A percentile compares a stretch with the other conserved stretches of the same genome.
phyloP scores from a whole-genome alignment of 495 filamentous ascomycete genomes.

The Bathelium albidoporum region DNA sequence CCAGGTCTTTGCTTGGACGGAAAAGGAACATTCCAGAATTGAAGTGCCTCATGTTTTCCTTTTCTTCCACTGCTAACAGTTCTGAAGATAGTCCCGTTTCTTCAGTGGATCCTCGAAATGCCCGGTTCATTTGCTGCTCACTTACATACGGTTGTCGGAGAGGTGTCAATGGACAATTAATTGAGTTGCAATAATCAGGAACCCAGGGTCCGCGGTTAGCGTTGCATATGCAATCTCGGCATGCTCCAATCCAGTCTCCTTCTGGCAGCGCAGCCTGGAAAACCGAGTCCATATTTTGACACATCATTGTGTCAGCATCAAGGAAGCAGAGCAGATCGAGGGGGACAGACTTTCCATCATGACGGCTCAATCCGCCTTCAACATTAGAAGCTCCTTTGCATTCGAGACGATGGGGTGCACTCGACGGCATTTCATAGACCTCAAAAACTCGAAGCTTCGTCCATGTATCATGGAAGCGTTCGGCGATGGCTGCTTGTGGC shows the following conservation, averaged over 20 bases:
- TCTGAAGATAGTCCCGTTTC: conserved; percentile 22
- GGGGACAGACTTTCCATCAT: neutral
- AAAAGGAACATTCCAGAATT: conserved; percentile 37
- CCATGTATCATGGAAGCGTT: conserved; percentile 45
- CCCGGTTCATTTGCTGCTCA: conserved; percentile 20
- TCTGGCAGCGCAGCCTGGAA: conserved; percentile 28
- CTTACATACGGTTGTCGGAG: conserved; percentile 29
- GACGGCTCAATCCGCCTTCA: conserved; percentile 35
- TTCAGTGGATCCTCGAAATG: conserved; percentile 11
- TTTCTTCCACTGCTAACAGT: neutral
- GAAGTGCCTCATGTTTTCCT: conserved; percentile 17
- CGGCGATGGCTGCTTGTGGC: conserved; percentile 28
- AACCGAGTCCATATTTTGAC: conserved; percentile 36
- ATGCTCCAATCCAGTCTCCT: conserved; percentile 38
- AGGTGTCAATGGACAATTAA: conserved; percentile 42
- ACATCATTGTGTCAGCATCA: conserved; percentile 44
- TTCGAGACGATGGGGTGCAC: too few relatives aligned
- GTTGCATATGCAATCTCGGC: conserved; percentile 45
- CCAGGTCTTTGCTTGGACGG: conserved; percentile 28
- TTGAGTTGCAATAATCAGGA: conserved; percentile 35
- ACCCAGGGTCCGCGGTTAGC: conserved; percentile 39
- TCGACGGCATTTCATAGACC: conserved; percentile 28
- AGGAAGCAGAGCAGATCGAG: conserved; percentile 33
- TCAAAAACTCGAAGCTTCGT: conserved; percentile 46
- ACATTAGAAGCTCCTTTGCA: conserved; percentile 29